Percentiles rank a stretch among this genome's conserved stretches.
Conservation (phyloP, 2,329 filamentous ascomycete species). For the Fusarium nanum region DNA sequence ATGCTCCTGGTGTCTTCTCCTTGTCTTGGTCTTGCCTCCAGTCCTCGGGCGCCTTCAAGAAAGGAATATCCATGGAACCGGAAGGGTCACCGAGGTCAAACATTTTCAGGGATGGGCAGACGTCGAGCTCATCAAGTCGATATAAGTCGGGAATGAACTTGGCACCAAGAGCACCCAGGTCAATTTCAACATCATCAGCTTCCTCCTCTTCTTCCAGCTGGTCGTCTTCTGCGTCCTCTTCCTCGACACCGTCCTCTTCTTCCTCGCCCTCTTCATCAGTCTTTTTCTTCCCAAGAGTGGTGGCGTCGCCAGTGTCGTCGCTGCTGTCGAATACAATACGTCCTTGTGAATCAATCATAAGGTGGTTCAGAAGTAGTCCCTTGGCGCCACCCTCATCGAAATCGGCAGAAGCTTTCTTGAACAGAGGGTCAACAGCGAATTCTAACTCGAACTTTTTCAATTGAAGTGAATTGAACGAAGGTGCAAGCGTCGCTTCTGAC, state of each 20-base stretch:
- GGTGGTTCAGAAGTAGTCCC: slow-evolving; percentile 91
- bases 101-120: slow-evolving; percentile 93
- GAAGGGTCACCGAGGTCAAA: slow-evolving; percentile 91
- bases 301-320: slow-evolving; percentile 76
- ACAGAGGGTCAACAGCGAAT: slow-evolving; percentile 96
- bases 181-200: slow-evolving; percentile 72
- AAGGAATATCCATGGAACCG: slow-evolving; percentile 88
- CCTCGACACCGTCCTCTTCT: slow-evolving; percentile 53
- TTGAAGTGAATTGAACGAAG: slow-evolving; percentile 87
- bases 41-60: slow-evolving; percentile 88
- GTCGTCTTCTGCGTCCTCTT: slow-evolving; percentile 49
- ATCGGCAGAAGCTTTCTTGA: slow-evolving; percentile 98
- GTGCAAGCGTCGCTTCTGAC: slow-evolving; percentile 91
- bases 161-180: slow-evolving; percentile 77
- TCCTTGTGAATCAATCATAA: slow-evolving; percentile 93
- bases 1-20: slow-evolving; percentile 64
- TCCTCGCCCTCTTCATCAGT: slow-evolving; percentile 56
- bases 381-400: slow-evolving; percentile 99
- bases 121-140: slow-evolving; percentile 83
- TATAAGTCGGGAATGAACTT: slow-evolving; percentile 89
- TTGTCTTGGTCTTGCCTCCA: slow-evolving; percentile 79
- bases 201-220: slow-evolving; percentile 57
- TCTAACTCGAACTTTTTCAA: slow-evolving; percentile 98
- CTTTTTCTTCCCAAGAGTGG: slow-evolving; percentile 50
- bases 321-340: slow-evolving; percentile 99